Base-by-base conservation (phyloP, 2,329 filamentous ascomycete species). In the Basipetospora sp. region DNA sequence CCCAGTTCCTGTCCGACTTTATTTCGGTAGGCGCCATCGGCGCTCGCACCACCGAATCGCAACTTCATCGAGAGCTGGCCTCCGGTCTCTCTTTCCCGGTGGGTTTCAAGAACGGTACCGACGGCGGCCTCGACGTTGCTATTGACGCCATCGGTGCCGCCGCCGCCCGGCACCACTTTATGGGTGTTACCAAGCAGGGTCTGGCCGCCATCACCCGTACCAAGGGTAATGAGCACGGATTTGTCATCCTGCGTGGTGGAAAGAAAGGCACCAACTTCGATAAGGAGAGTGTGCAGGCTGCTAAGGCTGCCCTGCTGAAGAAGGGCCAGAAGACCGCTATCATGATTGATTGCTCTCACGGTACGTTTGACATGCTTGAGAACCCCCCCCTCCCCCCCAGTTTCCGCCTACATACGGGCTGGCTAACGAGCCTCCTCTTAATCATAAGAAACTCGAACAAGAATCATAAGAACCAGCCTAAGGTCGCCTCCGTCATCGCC, bases 91-190 rank as follows among this genome's bases (percentile, higher is more conserved):
- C 82, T 48, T 96, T 94, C 80, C 90, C 90, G 2, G 86, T 98
- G 9, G 90, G 90, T 36, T 98, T 98, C 80, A 98, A 98, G 74
- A 98, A 98, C 60, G 90, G 90, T 46, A 98, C 90, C 22, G 90
- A 98, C 56, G 90, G 90, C 36, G 80, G 79, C 8, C 65, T 96
- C 34, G 74, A 78, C 40, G 87, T 96, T 4, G 87, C 90, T 10
- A 84, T 96, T 49, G 90, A 98, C 55, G 90, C 90, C 36, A 94
- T 96, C 56, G 86, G 87, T 44, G 84, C 90, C 13, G 88, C 92
- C 36, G 77, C 74, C 56, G 84, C 93, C 54, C 84, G 85, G 13
- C 90, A 98, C 54, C 86, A 94, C 67, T 96, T 98, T 71, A 71
- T 98, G 49, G 93, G 86, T 5, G 88, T 96, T 47, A 96, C 90